Conservation (phyloP, 1,284 basidiomycete species). For the Heliocybe sulcata region DNA sequence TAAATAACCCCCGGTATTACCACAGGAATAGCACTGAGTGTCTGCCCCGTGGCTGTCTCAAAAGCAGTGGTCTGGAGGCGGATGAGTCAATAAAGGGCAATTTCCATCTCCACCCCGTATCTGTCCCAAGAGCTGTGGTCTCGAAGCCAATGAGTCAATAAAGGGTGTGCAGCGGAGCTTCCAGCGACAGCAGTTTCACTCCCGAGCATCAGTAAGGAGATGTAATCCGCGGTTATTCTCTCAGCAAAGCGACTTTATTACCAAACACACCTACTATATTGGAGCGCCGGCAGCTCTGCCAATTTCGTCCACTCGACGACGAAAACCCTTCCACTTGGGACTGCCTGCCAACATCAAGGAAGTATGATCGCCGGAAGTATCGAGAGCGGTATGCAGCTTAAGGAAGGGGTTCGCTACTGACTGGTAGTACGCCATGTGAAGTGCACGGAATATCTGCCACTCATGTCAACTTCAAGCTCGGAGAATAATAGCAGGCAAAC, state of each 20-base stretch:
- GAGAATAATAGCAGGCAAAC: constrained; percentile 13
- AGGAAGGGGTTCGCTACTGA: constrained; percentile 76
- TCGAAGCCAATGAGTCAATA: constrained; percentile 72
- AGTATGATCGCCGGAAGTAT: constrained; percentile 41
- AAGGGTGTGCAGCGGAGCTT: constrained; percentile 53
- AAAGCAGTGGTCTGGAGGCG: constrained; percentile 47
- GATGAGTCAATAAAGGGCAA: constrained; percentile 78
- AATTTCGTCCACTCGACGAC: constrained; percentile 65
- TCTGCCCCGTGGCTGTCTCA: constrained; percentile 91
- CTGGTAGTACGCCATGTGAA: constrained; percentile 75
- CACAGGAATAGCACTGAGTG: no score
- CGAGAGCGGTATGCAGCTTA: constrained; percentile 43
- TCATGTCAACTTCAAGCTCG: constrained; percentile 4
- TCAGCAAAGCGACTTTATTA: background rate
- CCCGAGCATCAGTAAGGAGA: no score
- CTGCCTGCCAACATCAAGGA: constrained; percentile 51
- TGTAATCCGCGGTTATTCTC: no score
- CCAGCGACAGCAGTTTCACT: background rate
- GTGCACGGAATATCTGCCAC: constrained; percentile 73
- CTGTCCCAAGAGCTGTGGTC: constrained; percentile 70
- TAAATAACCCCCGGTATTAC: no score
- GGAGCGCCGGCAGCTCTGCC: constrained; percentile 39
- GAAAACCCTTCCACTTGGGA: constrained; percentile 63
- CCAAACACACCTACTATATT: constrained; percentile 15
- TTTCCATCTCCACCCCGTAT: constrained; percentile 68